phyloP scores from a whole-genome alignment of 345 rosid species.

The Abelmoschus esculentus region DNA sequence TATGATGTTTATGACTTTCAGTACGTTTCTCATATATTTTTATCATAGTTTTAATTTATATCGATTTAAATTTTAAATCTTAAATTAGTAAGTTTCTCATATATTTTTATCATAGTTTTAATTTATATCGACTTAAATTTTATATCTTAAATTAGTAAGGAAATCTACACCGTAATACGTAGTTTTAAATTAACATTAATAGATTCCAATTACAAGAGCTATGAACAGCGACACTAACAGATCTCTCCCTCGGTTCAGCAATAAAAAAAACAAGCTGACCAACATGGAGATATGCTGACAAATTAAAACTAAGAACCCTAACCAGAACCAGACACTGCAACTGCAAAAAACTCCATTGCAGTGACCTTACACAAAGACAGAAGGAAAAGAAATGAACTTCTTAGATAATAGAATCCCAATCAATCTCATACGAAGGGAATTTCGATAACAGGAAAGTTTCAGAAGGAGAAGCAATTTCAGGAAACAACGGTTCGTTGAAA shows the following conservation, averaged over 20 bases:
- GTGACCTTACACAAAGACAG: constrained; percentile 5
- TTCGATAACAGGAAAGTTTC: constrained; percentile 67
- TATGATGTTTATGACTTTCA: too few relatives aligned
- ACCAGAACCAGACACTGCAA: constrained; percentile 18
- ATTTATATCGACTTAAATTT: too few relatives aligned
- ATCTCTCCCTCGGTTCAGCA: constrained; percentile 10
- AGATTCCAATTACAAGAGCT: constrained; percentile 5
- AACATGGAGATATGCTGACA: neutral
- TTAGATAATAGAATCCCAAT: constrained; percentile 52
- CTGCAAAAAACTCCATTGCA: constrained; percentile 40
- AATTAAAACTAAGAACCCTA: neutral
- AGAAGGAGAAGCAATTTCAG: constrained; percentile 16
- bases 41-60: too few relatives aligned
- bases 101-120: too few relatives aligned
- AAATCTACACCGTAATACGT: too few relatives aligned
- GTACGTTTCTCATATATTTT: too few relatives aligned
- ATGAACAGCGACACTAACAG: neutral
- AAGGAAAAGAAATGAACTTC: neutral
- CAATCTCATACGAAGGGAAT: constrained; percentile 86
- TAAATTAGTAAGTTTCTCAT: too few relatives aligned
- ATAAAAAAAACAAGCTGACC: constrained; percentile 31
- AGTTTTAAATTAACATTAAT: neutral
- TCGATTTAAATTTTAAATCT: too few relatives aligned
- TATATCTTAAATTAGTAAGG: too few relatives aligned
- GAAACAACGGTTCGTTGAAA: constrained; percentile 36